Evolutionary conservation across 805 yeast species (phyloP).

Genomic region (Schwanniomyces occidentalis): DNA sequence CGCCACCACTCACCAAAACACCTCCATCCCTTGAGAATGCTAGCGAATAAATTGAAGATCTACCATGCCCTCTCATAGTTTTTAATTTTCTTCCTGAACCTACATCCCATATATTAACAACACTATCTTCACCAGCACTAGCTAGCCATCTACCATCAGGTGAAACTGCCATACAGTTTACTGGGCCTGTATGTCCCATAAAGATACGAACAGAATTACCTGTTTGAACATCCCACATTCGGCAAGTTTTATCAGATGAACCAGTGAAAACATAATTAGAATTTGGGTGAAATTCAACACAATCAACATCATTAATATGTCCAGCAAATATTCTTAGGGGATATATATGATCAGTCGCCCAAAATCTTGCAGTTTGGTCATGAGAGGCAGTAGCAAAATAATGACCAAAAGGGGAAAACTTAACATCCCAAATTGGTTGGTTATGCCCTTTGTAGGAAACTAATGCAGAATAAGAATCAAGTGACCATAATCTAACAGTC

Average conservation of each 20-base stretch:
- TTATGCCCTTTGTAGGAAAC: constrained; percentile 96
- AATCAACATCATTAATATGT: constrained; percentile 93
- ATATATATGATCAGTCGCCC: constrained; percentile 98
- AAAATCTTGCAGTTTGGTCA: constrained; percentile 94
- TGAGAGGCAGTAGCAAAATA: constrained; percentile 98
- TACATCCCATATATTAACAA: constrained; percentile 89
- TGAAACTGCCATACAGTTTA: constrained; percentile 81
- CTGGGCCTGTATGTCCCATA: constrained; percentile 89
- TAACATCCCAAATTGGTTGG: constrained; percentile 97
- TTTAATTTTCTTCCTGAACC: constrained; percentile 88
- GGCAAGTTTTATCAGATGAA: constrained; percentile 88
- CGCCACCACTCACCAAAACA: constrained; percentile 86
- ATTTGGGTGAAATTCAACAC: constrained; percentile 94
- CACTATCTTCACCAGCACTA: constrained; percentile 89
- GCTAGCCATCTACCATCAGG: constrained; percentile 98
- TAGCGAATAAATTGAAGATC: constrained; percentile 80
- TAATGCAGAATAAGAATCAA: constrained; percentile 84
- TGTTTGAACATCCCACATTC: constrained; percentile 95
- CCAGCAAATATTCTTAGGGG: constrained; percentile 97
- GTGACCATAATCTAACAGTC: constrained; percentile 90
- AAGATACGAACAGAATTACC: constrained; percentile 91
- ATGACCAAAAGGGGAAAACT: constrained; percentile 92
- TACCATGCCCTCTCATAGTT: constrained; percentile 93
- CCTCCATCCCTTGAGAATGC: constrained; percentile 86
- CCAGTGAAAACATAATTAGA: constrained; percentile 95